Evolutionary conservation across 164 flowering plant species (phyloP).

Genomic region (Vitis labrusca): DNA sequence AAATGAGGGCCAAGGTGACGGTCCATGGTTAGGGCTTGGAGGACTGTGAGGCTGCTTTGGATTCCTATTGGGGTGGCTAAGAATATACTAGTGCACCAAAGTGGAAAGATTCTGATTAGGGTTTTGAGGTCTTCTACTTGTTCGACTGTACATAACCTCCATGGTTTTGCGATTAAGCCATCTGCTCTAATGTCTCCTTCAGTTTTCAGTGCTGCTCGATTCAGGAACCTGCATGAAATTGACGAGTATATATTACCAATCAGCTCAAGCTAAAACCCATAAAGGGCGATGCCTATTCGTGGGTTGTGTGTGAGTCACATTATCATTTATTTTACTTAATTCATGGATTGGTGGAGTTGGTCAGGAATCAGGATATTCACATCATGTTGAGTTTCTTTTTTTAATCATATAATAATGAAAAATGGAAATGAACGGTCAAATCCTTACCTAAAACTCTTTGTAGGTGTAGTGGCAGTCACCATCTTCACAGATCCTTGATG

Average conservation of each 20-base stretch:
- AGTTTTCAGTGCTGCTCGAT: constrained; percentile 48
- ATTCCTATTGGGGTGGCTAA: constrained; percentile 46
- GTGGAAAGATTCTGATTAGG: constrained; percentile 50
- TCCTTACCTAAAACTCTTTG: constrained; percentile 35
- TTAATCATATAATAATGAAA: too few relatives aligned
- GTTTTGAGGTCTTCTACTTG: constrained; percentile 72
- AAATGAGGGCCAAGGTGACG: constrained; percentile 53
- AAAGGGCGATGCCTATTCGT: too few relatives aligned
- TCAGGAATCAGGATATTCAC: too few relatives aligned
- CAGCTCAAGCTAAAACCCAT: too few relatives aligned
- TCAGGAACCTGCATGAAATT: constrained; percentile 49
- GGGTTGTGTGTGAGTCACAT: too few relatives aligned
- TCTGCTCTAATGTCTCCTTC: constrained; percentile 32
- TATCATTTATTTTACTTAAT: too few relatives aligned
- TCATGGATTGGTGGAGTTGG: background rate
- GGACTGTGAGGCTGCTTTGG: constrained; percentile 40
- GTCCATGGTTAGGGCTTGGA: constrained; percentile 70
- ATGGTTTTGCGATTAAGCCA: constrained; percentile 36
- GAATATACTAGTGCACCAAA: constrained; percentile 53
- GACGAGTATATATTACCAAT: background rate
- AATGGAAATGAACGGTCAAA: too few relatives aligned
- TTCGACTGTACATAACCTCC: constrained; percentile 59
- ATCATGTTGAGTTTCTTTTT: too few relatives aligned
- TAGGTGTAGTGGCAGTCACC: constrained; percentile 7
- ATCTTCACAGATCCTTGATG: background rate